A percentile compares a stretch with the other conserved stretches of the same genome.
phyloP scores from a whole-genome alignment of 78 protist genomes.

The Dictyostelium purpureum region DNA sequence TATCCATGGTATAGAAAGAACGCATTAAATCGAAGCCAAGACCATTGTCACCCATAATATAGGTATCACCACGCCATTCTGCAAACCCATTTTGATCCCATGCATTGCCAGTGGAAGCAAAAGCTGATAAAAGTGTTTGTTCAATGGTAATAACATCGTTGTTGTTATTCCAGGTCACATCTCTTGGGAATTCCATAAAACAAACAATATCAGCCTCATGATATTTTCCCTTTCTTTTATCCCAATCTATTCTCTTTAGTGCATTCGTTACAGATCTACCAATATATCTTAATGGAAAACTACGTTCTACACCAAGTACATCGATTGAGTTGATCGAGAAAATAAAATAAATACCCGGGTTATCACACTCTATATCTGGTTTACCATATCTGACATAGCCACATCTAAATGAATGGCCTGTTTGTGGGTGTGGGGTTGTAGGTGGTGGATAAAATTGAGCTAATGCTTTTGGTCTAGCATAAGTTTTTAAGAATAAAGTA shows the following conservation, averaged over 20 bases:
- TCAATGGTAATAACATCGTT: not conserved
- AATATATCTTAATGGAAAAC: not conserved
- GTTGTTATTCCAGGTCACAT: not conserved
- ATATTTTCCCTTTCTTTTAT: too few relatives aligned
- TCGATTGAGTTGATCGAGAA: not conserved
- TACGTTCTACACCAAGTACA: not conserved
- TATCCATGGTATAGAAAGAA: not conserved
- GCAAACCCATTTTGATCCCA: not conserved
- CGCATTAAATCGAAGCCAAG: not conserved
- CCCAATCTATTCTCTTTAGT: not conserved
- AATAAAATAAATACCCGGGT: not conserved
- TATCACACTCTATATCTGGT: not conserved
- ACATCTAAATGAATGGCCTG: not conserved
- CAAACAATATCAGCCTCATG: not conserved
- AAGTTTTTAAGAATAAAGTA: not conserved
- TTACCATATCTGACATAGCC: not conserved
- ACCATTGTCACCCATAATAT: not conserved
- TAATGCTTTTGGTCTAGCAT: not conserved
- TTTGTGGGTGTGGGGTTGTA: not conserved
- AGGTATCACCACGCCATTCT: not conserved
- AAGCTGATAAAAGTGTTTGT: not conserved
- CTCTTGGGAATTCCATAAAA: not conserved
- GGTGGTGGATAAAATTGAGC: not conserved
- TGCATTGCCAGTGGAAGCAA: not conserved
- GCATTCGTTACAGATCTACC: not conserved